Evolutionary conservation across 2,329 filamentous ascomycete species (phyloP), one percentile per base, ranked within the genome.

Genomic region (Arthrobotrys iridis): DNA sequence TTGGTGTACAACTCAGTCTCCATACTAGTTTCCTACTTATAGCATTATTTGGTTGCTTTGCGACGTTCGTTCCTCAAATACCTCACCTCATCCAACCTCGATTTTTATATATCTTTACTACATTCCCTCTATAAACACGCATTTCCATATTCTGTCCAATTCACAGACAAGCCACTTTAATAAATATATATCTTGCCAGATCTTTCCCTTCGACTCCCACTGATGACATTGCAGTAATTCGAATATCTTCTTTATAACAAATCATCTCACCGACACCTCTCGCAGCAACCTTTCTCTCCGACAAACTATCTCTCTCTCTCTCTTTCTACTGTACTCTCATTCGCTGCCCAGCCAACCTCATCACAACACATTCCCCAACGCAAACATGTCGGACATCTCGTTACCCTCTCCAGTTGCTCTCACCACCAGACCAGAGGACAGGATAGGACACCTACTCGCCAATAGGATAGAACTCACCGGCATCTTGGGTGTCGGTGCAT

Each of bases 401-500:
- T 78, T 78, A 77, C 70, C 77, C 37, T 78, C 78, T 41, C 78
- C 73, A 55, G 77, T 73, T 46, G 73, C 78, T 43, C 76, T 77
- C 68, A 78, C 72, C 63, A 62, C 76, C 70, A 68, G 77, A 66
- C 93, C 93, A 43, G 92, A 97, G 86, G 92, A 93, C 81, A 89
- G 93, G 81, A 84, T 98, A 85, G 93, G 94, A 82, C 88, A 90
- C 79, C 86, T 94, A 79, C 87, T 98, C 78, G 92, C 92, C 79
- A 90, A 91, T 81, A 89, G 91, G 81, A 87, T 97, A 79, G 90
- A 94, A 84, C 85, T 98, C 80, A 92, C 89, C 77, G 88, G 89
- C 77, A 92, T 98, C 79, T 87, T 98, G 77, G 95, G 95, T 78
- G 92, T 94, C 58, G 95, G 95, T 79, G 95, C 95, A 70, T 99